Evolutionary conservation across 2,329 filamentous ascomycete genomes (phyloP).

Genomic region (Neofusicoccum ribis): DNA sequence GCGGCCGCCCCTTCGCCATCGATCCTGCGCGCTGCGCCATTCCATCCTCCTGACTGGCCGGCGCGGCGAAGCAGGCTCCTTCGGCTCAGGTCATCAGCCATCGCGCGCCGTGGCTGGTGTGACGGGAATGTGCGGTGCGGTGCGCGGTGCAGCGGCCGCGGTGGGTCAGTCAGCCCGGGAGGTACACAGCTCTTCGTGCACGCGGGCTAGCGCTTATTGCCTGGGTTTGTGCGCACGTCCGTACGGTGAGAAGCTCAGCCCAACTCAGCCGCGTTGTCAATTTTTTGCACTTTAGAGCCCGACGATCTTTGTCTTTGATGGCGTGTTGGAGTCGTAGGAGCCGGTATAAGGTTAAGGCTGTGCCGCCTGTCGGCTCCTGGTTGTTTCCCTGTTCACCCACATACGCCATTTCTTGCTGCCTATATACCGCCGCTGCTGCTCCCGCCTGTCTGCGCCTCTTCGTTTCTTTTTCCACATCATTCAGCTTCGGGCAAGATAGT

Average conservation of each 20-base stretch:
- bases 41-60: not conserved
- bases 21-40: not conserved
- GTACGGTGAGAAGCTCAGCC: not conserved
- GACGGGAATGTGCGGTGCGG: not conserved
- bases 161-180: constrained; percentile 11
- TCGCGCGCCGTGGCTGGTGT: not conserved
- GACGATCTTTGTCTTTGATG: not conserved
- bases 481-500: not conserved
- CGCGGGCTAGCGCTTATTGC: not conserved
- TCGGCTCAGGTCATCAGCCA: not conserved
- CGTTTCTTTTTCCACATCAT: not conserved
- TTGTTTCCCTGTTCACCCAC: not conserved
- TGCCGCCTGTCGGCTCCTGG: not conserved
- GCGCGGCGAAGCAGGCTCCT: too few species aligned
- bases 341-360: not conserved
- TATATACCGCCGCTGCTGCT: not conserved
- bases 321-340: not conserved
- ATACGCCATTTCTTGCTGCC: not conserved
- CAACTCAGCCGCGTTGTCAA: constrained; percentile 8
- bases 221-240: constrained; percentile 11
- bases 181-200: not conserved
- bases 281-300: not conserved
- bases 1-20: not conserved
- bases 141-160: not conserved
- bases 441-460: not conserved